phyloP scores from a whole-genome alignment of 768 basidiomycete genomes.

The Suillus cothurnatus region DNA sequence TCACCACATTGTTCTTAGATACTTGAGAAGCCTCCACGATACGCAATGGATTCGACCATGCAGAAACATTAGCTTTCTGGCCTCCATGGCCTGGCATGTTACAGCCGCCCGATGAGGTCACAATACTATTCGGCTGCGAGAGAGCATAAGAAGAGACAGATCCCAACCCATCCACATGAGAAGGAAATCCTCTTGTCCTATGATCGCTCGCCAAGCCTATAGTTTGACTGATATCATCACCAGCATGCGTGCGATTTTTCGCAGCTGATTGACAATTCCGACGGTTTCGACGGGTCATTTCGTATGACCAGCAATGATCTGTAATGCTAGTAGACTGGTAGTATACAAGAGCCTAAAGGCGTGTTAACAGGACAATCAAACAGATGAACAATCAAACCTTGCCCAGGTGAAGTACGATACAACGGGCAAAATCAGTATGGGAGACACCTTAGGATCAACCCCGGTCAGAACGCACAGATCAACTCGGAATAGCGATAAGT shows the following conservation, averaged over 20 bases:
- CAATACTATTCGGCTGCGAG: neutral
- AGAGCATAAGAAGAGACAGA: neutral
- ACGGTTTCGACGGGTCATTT: neutral
- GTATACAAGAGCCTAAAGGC: neutral
- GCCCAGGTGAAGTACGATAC: neutral
- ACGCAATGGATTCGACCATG: neutral
- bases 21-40: neutral
- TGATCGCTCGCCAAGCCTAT: neutral
- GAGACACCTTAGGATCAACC: neutral
- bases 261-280: neutral
- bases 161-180: neutral
- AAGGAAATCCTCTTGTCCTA: neutral
- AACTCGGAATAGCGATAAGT: neutral
- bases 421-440: neutral
- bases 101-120: neutral
- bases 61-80: neutral
- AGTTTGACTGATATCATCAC: neutral
- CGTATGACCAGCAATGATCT: neutral
- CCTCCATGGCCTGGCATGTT: neutral
- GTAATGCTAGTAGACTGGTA: neutral
- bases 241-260: neutral
- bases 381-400: neutral
- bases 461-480: neutral
- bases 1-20: neutral
- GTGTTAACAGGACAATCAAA: neutral